Base-by-base conservation (phyloP, 2,329 filamentous ascomycete genomes). In the Orbilia brochopaga region DNA sequence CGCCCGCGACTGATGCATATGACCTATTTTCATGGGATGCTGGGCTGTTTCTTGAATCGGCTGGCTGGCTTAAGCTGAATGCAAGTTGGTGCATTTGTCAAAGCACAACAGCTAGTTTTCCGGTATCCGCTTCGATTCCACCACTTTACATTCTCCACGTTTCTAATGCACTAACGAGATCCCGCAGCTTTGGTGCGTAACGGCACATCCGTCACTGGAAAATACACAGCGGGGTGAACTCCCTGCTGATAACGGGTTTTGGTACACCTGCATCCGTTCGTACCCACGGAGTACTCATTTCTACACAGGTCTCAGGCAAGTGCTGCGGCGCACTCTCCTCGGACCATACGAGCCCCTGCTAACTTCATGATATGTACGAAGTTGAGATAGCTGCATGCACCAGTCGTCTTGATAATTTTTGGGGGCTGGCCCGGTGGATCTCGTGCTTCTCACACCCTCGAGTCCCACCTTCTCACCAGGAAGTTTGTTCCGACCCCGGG, bases 81-180 rank as follows among this genome's bases (percentile, higher is more conserved):
- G 4, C 44, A 10, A 19, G n/a, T 21, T 21, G 15, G 44, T 19
- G 44, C 37, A 48, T 21, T 44, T 42, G 7, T 17, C 23, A 15
- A n/a, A 40, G 19, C 40, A 23, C 37, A 15, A 13, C 19, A 23
- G 15, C 15, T 48, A 21, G 19, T 10, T 48, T 15, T 48, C 19
- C 44, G 15, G 44, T 19, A 21, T 48, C 44, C 44, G 44, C 17
- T 48, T 58, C 58, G 57, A 58, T 56, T 62, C 57, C 52, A 51
- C 63, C 48, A 42, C 53, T 64, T 48, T 48, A 21, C 19, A 6
- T 59, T 64, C 66, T 70, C 66, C 66, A 70, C 66, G 66, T 70
- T 70, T 70, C 58, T 55, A 48, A 19, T 23, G 15, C 53, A 69
- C 66, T 70, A 70, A 70, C 57, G 53, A 59, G 59, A 50, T 63